A percentile compares a stretch with the other conserved stretches of the same genome.
phyloP scores from a whole-genome alignment of 768 basidiomycete species.

The Termitomyces bulborhizus region DNA sequence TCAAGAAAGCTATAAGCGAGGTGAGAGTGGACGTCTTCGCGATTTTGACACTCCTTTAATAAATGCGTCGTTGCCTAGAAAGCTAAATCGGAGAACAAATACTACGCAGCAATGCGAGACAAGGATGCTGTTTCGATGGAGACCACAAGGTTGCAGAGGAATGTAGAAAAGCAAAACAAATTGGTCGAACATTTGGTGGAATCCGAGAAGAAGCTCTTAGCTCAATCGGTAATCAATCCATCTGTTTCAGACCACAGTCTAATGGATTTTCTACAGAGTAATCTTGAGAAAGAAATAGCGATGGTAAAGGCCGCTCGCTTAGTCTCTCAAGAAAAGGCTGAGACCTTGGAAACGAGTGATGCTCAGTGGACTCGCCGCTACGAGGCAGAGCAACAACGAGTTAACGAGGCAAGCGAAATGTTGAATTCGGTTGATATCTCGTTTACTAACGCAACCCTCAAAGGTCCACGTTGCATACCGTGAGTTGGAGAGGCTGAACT shows the following conservation, averaged over 20 bases:
- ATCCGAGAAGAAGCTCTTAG: slow-evolving; percentile 50
- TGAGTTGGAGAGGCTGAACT: slow-evolving; percentile 28
- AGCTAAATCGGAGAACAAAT: slow-evolving; percentile 96
- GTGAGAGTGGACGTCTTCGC: slow-evolving; percentile 44
- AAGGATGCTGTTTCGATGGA: slow-evolving; percentile 80
- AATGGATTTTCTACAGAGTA: slow-evolving; percentile 19
- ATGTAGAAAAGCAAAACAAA: slow-evolving; percentile 39
- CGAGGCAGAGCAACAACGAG: slow-evolving; percentile 32
- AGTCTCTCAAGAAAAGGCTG: slow-evolving; percentile 18
- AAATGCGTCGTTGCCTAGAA: slow-evolving; percentile 44
- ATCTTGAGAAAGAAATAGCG: slow-evolving; percentile 41
- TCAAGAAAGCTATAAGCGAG: slow-evolving; percentile 61
- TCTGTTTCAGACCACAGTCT: not conserved
- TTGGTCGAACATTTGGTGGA: slow-evolving; percentile 63
- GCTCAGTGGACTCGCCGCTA: slow-evolving; percentile 25
- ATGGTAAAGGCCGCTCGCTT: slow-evolving; percentile 25
- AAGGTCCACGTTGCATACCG: slow-evolving; percentile 23
- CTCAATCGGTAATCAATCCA: slow-evolving; percentile 48
- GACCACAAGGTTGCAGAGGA: slow-evolving; percentile 54
- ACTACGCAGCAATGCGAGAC: slow-evolving; percentile 82
- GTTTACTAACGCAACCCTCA: not conserved
- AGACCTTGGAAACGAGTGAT: slow-evolving; percentile 23
- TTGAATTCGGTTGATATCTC: not conserved
- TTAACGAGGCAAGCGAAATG: slow-evolving; percentile 30
- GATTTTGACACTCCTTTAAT: not conserved